Evolutionary conservation across 345 rosid species (phyloP).

Genomic region (Gynandropsis gynandra): DNA sequence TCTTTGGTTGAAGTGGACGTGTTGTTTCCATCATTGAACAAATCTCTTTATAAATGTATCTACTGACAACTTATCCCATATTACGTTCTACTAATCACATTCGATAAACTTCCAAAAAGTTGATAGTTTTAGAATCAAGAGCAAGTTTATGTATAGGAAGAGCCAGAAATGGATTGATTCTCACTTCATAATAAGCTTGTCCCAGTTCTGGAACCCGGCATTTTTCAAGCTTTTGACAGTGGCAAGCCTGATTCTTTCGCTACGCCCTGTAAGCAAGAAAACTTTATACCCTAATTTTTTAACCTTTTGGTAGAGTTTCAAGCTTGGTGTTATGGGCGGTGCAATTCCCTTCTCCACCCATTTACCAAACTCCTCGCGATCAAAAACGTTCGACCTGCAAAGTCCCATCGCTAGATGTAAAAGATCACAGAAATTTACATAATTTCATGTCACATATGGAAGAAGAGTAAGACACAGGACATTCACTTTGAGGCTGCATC

Average conservation of each 20-base stretch:
- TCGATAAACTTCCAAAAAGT: no score
- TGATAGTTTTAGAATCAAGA: no score
- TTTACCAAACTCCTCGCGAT: slow-evolving; percentile 55
- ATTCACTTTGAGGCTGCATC: no score
- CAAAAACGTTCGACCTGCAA: slow-evolving; percentile 61
- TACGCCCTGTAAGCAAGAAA: slow-evolving; percentile 74
- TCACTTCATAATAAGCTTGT: slow-evolving; percentile 85
- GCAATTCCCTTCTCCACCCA: slow-evolving; percentile 80
- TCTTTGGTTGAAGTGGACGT: no score
- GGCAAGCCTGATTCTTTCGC: slow-evolving; percentile 49
- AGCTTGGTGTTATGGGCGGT: slow-evolving; percentile 62
- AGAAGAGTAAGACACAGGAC: slow-evolving; percentile 6
- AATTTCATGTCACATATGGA: background rate
- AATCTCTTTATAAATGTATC: no score
- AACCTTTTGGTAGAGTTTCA: slow-evolving; percentile 65
- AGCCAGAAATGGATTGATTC: background rate
- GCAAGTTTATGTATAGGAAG: no score
- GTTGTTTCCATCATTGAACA: no score
- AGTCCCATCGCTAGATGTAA: no score
- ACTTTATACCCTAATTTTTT: slow-evolving; percentile 63
- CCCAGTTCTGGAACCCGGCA: slow-evolving; percentile 75
- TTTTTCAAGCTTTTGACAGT: slow-evolving; percentile 60
- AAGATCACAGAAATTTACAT: background rate
- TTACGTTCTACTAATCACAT: no score
- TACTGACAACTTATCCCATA: no score